Base-by-base conservation (phyloP, 371 early-diverging fungal genomes). In the Mucor lusitanicus region DNA sequence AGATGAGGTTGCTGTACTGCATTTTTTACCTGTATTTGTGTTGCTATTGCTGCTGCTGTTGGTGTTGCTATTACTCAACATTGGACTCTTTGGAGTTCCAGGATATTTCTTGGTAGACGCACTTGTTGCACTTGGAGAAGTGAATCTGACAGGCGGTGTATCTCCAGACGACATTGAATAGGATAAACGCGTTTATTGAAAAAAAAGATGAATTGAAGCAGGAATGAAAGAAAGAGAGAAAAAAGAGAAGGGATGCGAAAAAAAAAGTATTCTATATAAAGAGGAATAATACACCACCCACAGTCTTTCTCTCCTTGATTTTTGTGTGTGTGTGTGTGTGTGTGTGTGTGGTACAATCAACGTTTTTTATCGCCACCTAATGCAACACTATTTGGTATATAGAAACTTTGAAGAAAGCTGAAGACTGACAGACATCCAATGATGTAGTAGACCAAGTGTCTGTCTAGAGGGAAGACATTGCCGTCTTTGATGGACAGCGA, bases 381-480 rank as follows among this genome's bases (percentile, higher is more conserved):
- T 23, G 73, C 55, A 15, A 72, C 59, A 11, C 55, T 53, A 1
- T 33, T 35, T 4, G 86, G 84, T 39, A 86, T 80, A 15, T 64
- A 70, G 28, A 72, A 69, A 40, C 76, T 81, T 35, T 84, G 84
- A 0, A 83, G 9, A n/a, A 80, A 74, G 4, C 74, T 63, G 19
- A 80, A 9, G 15, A 80, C 17, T 7, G 82, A 46, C 32, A 86
- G 59, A 0, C 72, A 64, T 9, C 59, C 80, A 40, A 86, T 79
- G 23, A 83, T 39, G 72, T 87, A 80, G 50, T 87, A 86, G 9
- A 90, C 83, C 46, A 91, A 75, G 64, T 85, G 86, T 57, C 85
- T 80, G 61, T 91, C 88, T 63, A 89, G 85, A 0, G 91, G 91
- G 59, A 79, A 91, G 7, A 39, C 33, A n/a, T 79, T 74, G n/a